Evolutionary conservation across 1,284 basidiomycete genomes (phyloP), one percentile per base, ranked within the genome.

Genomic region (Pisolithus thermaeus): DNA sequence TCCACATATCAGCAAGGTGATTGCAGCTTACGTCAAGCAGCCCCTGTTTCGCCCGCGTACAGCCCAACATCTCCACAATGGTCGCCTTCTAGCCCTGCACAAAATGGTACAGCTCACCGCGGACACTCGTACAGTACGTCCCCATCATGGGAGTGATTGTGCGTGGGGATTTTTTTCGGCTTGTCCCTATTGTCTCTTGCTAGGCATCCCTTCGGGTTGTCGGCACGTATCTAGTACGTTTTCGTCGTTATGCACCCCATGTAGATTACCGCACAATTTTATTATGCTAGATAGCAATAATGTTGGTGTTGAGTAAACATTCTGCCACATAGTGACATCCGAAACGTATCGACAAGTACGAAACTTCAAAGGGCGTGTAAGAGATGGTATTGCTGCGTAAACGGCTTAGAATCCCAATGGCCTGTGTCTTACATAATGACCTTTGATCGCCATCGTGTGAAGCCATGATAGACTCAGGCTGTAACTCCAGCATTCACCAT

Each of bases 31-130:
- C 52, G 42, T 56, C 47, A 27, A 46, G 18, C 59, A 88, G 86
- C 87, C 39, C 88, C 87, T n/a, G 83, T 87, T 9, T 90, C 87
- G 30, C 88, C 87, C 36, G 86, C 84, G 20, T 91, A 90, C 66
- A 89, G 87, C 59, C 88, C 88, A 36, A 86, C 87, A 1, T 91
- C 87, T 11, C 87, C 88, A 25, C 74, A 78, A 46, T 90, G 86
- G 84, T 87, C 85, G n/a, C 87, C 86, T 9, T 80, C 84, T 35
- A 90, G 87, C 57, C 86, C 87, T n/a, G 73, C 80, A 22, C 84
- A 81, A 64, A 78, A 80, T 36, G 75, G 74, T 49, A 69, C 67
- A 42, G 22, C 65, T 37, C 47, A 59, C 36, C 73, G 73, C 49
- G 63, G 62, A 49, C 70, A 75, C 52, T 69, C 75, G 3, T 80